Base-by-base conservation (phyloP, 805 yeast species). In the Lachancea nothofagi region DNA sequence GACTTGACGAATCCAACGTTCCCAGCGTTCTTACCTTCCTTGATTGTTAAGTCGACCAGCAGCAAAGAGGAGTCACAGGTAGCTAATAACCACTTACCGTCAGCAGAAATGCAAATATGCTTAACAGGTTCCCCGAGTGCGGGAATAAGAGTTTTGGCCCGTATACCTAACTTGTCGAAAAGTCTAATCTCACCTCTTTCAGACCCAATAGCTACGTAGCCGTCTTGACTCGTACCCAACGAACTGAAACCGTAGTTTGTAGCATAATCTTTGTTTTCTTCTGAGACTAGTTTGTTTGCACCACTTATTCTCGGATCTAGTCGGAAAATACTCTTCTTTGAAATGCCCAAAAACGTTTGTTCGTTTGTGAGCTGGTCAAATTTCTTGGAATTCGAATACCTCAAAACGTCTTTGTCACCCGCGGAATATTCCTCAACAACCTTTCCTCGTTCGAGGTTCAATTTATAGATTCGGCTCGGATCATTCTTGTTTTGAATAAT, bases 341-440 rank as follows among this genome's bases (percentile, higher is more conserved):
- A 74, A 3, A 83, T 64, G 45, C 95, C 96, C 31, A 80, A 58
- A 42, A 88, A 72, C 0, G 88, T 83, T 45, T 76, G 80, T 50
- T 88, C 96, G 4, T 66, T 72, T 0, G 88, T 76, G 55, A 80
- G 62, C 55, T 83, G 94, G 27, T 85, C 75, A 51, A 80, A 82
- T 60, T 86, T 87, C 36, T 71, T 61, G n/a, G 77, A 69, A 4
- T 95, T 89, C 2, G 81, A 83, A 57, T 78, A 80, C 22, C 73
- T 69, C 13, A 72, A 74, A 21, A 80, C 67, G 14, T 77, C 68
- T 19, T 62, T 63, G 14, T 59, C 67, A 38, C 72, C 72, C 15
- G 83, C 69, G 25, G 71, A 64, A 93, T 95, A 88, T 55, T 85
- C 93, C 56, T 88, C 96, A n/a, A 88, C 82, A 38, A 88, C 72